Conservation (phyloP, 2,329 filamentous ascomycete species). For the Pezicula radicicola region DNA sequence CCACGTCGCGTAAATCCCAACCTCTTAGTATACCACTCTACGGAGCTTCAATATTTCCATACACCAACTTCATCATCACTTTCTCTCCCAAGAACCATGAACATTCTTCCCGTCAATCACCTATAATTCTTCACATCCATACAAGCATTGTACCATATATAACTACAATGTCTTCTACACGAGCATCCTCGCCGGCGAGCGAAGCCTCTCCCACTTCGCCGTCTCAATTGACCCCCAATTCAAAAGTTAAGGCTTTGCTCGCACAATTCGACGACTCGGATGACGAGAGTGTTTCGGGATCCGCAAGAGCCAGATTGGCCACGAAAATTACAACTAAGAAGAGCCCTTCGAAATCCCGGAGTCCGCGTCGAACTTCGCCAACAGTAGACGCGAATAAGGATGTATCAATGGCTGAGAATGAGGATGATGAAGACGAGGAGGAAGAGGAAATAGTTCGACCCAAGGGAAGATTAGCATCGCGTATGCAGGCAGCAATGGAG, state of each 20-base stretch:
- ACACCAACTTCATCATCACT: no score
- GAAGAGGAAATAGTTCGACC: slow-evolving; percentile 53
- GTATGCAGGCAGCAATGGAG: slow-evolving; percentile 47
- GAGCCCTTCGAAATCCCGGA: slow-evolving; percentile 7
- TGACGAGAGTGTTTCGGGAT: slow-evolving; percentile 19
- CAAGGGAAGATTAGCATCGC: slow-evolving; percentile 60
- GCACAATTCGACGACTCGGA: slow-evolving; percentile 49
- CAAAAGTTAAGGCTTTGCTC: slow-evolving; percentile 53
- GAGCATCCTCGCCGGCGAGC: slow-evolving; percentile 42
- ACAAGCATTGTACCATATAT: background rate
- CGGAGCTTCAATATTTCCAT: background rate
- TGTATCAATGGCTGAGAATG: background rate
- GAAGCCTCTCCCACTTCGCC: slow-evolving; percentile 40
- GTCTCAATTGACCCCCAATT: slow-evolving; percentile 43
- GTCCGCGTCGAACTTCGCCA: background rate
- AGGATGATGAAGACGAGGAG: slow-evolving; percentile 17
- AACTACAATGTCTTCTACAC: slow-evolving; percentile 44
- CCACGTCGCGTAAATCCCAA: background rate
- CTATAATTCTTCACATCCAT: background rate
- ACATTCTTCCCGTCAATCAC: background rate
- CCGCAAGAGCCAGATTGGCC: slow-evolving; percentile 16
- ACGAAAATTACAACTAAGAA: slow-evolving; percentile 8
- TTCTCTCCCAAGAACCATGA: background rate
- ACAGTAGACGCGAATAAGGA: slow-evolving; percentile 2
- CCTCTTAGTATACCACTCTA: background rate